Evolutionary conservation across 2,329 filamentous ascomycete genomes (phyloP), one percentile per base, ranked within the genome.

Genomic region (Neonectria faginata): DNA sequence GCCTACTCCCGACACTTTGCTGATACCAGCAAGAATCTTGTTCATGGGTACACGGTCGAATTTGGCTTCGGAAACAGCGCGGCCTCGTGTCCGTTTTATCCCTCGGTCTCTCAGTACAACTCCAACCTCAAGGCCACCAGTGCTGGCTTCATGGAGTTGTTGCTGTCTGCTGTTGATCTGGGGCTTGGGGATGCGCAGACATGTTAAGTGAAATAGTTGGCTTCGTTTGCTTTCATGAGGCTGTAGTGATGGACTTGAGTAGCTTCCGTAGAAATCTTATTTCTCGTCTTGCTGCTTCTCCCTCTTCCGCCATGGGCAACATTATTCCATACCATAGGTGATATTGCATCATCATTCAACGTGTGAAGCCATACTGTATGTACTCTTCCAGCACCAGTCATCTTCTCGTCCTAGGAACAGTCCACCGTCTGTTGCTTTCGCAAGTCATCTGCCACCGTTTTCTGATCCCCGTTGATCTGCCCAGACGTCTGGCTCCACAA

Each of bases 121-220:
- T 57, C 69, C 44, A 83, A 79, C 61, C 69, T 84, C 29, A 63
- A 61, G 51, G 53, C 73, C 76, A 52, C 80, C 12, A 77, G 75
- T 7, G 78, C 81, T 2, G 81, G 78, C 0, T 82, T 83, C 67
- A 82, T 84, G 78, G 81, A 84, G 68, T 73, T 82, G 48, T 63
- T 78, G n/a, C 57, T 76, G 31, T 51, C 62, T 9, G 73, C 70
- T 11, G 72, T 70, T 6, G 70, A 66, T 3, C 42, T 63, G 12
- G 64, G 64, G 2, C 60, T 66, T 29, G 62, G 57, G 2, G 57
- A 60, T n/a, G 51, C 41, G 41, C 47, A 50, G 7, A 39, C 18
- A 0, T 60, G 57, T 55, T 60, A 50, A 48, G 12, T 48, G n/a
- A n/a, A 41, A 11, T 2, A n/a, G 39, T 5, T 41, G 10, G 31